These are phyloP conservation scores for Candida sp. DNA, from an alignment of 1,139 yeast species.

Conservation along the genomic window DNA sequence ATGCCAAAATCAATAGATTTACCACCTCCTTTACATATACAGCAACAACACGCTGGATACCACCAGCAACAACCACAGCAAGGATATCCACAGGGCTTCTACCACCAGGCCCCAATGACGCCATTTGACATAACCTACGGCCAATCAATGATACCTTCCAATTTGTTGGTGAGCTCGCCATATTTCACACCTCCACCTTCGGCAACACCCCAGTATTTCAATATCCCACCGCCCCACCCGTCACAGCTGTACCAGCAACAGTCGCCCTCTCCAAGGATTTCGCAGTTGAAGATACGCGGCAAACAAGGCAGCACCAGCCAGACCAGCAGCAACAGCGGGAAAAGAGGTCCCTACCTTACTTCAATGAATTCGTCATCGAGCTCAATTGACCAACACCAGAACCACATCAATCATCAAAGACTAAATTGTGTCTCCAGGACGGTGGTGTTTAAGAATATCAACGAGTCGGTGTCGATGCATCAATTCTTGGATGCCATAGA, in stretches of 20 bases:
- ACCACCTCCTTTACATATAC: constrained; percentile 12
- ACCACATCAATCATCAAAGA: background rate
- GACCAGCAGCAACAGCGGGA: no score
- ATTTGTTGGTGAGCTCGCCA: constrained; percentile 69
- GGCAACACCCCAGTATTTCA: constrained; percentile 11
- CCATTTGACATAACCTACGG: constrained; percentile 60
- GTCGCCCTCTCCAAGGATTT: constrained; percentile 11
- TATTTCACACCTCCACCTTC: constrained; percentile 47
- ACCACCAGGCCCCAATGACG: constrained; percentile 24
- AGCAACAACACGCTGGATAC: background rate
- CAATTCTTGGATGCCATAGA: constrained; percentile 40
- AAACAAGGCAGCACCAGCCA: no score
- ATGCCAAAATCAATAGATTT: constrained; percentile 3
- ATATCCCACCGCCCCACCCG: constrained; percentile 1
- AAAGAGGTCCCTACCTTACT: constrained; percentile 21
- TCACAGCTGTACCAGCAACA: constrained; percentile 7
- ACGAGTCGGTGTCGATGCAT: constrained; percentile 28
- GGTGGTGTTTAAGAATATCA: constrained; percentile 36
- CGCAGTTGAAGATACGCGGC: background rate
- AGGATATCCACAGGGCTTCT: constrained; percentile 2
- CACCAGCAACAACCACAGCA: constrained; percentile 1
- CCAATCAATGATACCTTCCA: constrained; percentile 74
- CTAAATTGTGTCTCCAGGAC: constrained; percentile 32
- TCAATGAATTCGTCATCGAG: constrained; percentile 11
- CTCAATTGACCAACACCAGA: constrained; percentile 1